These are phyloP conservation scores for Kwoniella bestiolae DNA, from an alignment of 768 basidiomycete genomes.

Conservation along the genomic window DNA sequence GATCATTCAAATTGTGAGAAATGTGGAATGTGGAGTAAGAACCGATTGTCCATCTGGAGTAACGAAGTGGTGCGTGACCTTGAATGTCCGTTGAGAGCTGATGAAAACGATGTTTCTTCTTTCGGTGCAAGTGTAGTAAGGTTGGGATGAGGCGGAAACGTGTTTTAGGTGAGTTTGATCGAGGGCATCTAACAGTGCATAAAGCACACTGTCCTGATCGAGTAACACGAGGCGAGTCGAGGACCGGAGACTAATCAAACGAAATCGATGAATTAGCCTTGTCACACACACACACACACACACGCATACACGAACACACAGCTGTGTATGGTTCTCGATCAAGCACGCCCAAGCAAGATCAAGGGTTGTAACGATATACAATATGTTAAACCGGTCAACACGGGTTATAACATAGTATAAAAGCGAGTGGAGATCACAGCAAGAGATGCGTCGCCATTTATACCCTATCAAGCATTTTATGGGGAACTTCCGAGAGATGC, in stretches of 20 bases:
- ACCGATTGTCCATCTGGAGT: background rate
- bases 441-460: background rate
- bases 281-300: background rate
- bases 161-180: background rate
- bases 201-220: conserved; percentile 18
- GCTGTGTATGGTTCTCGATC: background rate
- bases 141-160: background rate
- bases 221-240: conserved; percentile 16
- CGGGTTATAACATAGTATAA: background rate
- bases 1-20: background rate
- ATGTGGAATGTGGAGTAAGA: background rate
- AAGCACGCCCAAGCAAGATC: too few relatives aligned
- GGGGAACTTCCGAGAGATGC: background rate
- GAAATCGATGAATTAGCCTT: background rate
- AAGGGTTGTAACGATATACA: background rate
- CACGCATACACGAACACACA: background rate
- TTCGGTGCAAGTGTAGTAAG: background rate
- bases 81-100: background rate
- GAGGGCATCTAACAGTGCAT: conserved; percentile 8
- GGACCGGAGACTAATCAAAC: conserved; percentile 21
- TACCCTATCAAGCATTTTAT: background rate
- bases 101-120: background rate
- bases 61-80: background rate
- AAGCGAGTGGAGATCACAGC: background rate
- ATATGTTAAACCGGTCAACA: background rate